phyloP scores from a whole-genome alignment of 495 filamentous ascomycete genomes.

The Astrothelium subdiscretum region DNA sequence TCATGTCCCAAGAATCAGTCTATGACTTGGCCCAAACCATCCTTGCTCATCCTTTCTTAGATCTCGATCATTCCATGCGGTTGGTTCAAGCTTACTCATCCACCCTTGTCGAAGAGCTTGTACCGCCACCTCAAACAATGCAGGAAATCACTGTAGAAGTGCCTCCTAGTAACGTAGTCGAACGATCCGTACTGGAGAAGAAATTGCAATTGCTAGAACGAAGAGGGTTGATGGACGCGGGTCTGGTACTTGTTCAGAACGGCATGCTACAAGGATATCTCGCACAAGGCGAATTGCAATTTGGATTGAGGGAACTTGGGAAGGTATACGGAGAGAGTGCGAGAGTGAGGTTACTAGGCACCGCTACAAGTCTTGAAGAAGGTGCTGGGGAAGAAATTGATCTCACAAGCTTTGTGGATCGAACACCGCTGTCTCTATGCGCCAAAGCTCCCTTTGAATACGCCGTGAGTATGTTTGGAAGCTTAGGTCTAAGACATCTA shows the following conservation, averaged over 20 bases:
- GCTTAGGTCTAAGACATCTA: conserved; percentile 40
- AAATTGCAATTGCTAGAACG: conserved; percentile 37
- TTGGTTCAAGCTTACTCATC: conserved; percentile 28
- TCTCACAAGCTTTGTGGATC: conserved; percentile 39
- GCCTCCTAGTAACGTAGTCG: conserved; percentile 33
- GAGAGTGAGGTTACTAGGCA: conserved; percentile 32
- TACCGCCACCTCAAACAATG: conserved; percentile 44
- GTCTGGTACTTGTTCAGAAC: conserved; percentile 42
- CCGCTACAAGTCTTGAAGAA: conserved; percentile 15
- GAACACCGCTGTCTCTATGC: conserved; percentile 39
- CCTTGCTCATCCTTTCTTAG: conserved; percentile 46
- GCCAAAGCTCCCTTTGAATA: conserved; percentile 45
- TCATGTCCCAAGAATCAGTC: conserved; percentile 38
- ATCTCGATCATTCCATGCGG: conserved; percentile 35
- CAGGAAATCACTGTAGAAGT: conserved; percentile 42
- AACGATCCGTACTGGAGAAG: conserved; percentile 27
- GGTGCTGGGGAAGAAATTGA: conserved; percentile 24
- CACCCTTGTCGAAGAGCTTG: conserved; percentile 33
- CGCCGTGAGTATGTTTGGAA: conserved; percentile 47
- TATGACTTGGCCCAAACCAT: conserved; percentile 46
- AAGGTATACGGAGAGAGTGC: conserved; percentile 22
- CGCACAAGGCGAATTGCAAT: conserved; percentile 43
- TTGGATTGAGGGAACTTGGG: conserved; percentile 33
- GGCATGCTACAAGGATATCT: conserved; percentile 43
- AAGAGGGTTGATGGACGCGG: conserved; percentile 44